Base-by-base conservation (phyloP, 73 alveolate species). In the Symbiodinium natans region DNA sequence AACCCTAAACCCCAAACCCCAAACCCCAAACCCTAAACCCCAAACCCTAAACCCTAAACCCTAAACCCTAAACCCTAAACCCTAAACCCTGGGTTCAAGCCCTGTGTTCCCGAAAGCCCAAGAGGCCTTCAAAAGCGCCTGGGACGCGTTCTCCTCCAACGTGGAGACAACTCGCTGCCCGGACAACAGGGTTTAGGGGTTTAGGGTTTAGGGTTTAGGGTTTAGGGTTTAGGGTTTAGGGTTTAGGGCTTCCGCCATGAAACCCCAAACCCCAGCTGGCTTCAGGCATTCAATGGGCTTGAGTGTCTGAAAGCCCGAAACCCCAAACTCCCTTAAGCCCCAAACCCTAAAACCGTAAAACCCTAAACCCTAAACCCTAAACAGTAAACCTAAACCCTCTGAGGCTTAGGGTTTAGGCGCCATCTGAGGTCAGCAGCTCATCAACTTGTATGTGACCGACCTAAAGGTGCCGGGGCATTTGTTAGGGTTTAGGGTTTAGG, bases 401-500 rank as follows among this genome's bases (percentile, higher is more conserved):
- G n/a, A n/a, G n/a, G n/a, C n/a, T n/a, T n/a, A n/a, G n/a, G n/a
- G n/a, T n/a, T n/a, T n/a, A n/a, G n/a, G n/a, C n/a, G n/a, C n/a
- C n/a, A n/a, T 0, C 75, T 31, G 31, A 56, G n/a, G 68, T 8
- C 43, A 38, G 56, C 71, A 41, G 43, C 95, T 87, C 36, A 59
- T 87, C 34, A 82, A 63, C 40, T 77, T 89, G 34, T 89, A 89
- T 27, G 96, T 89, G 42, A 89, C 96, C 17, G 96, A 89, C 38
- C 77, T 56, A 54, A 89, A 89, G 95, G 95, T 31, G 34, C 41
- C 39, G 63, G 0, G 17, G 59, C 0, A 21, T 46, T 19, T 46
- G 25, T 13, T 2, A 2, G 59, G 59, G 9, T 2, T 46, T 46
- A 21, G 59, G 59, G 59, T 46, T 46, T 0, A 46, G 59, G 9